A percentile compares a stretch with the other conserved stretches of the same genome.
Evolutionary conservation across 768 basidiomycete genomes (phyloP).

Genomic region (Boletellus sp.): DNA sequence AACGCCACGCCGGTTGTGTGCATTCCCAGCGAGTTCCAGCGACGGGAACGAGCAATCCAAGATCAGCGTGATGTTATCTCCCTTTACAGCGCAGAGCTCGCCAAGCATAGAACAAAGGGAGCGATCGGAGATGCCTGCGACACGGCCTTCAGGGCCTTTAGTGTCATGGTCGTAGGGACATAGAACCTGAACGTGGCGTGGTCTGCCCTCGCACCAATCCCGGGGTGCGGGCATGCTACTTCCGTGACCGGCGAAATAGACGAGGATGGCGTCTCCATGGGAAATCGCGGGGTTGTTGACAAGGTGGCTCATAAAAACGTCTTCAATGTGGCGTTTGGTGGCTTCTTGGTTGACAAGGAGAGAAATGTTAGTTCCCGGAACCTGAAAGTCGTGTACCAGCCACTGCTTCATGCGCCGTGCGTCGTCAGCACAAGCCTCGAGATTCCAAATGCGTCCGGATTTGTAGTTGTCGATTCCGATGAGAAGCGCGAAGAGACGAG

Average conservation of each 20-base stretch:
- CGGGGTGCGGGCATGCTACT: constrained; percentile 53
- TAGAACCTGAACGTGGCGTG: constrained; percentile 50
- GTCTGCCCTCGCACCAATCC: constrained; percentile 52
- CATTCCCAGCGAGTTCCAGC: constrained; percentile 35
- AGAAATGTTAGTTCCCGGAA: constrained; percentile 56
- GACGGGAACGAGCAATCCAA: constrained; percentile 62
- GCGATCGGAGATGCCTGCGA: constrained; percentile 65
- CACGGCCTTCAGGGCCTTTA: constrained; percentile 41
- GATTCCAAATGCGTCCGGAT: constrained; percentile 60
- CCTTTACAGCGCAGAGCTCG: constrained; percentile 54
- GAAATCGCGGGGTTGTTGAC: constrained; percentile 59
- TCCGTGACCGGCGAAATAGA: constrained; percentile 77
- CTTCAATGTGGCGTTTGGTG: constrained; percentile 59
- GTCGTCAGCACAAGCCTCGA: constrained; percentile 63
- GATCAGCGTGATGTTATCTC: constrained; percentile 66
- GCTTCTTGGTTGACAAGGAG: constrained; percentile 56
- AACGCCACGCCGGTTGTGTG: constrained; percentile 44
- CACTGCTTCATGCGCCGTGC: constrained; percentile 56
- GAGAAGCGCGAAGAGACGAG: constrained; percentile 60
- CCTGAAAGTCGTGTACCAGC: constrained; percentile 52
- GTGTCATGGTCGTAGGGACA: constrained; percentile 67
- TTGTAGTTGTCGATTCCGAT: constrained; percentile 70
- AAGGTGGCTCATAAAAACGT: constrained; percentile 57
- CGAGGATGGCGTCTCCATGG: constrained; percentile 57
- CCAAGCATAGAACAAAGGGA: constrained; percentile 59